These are phyloP conservation scores for Fragaria nilgerrensis DNA, from an alignment of 306 rosid species.

Conservation along the genomic window DNA sequence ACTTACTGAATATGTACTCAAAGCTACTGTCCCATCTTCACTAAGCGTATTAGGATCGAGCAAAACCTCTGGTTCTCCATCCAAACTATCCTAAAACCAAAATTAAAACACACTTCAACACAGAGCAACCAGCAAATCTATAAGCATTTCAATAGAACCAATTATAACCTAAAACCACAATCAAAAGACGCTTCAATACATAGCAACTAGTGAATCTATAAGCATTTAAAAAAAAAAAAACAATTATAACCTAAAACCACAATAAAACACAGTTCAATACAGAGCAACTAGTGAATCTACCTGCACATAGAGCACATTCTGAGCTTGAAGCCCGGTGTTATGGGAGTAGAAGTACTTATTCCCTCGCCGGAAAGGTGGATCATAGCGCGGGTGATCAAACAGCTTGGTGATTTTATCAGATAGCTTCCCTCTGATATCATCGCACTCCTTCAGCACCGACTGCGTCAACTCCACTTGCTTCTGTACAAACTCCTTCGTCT, in stretches of 20 bases:
- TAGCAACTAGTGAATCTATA: not conserved
- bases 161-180: slow-evolving; percentile 11
- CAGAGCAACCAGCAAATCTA: not conserved
- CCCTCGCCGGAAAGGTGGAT: slow-evolving; percentile 55
- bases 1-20: slow-evolving; percentile 48
- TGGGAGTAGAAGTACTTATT: slow-evolving; percentile 69
- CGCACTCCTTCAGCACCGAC: slow-evolving; percentile 60
- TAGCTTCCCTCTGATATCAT: slow-evolving; percentile 50
- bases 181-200: not conserved
- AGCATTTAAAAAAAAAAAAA: slow-evolving; percentile 1
- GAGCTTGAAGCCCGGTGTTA: slow-evolving; percentile 90
- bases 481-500: slow-evolving; percentile 78
- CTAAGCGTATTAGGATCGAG: slow-evolving; percentile 84
- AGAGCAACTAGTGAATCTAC: slow-evolving; percentile 24
- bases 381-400: slow-evolving; percentile 87
- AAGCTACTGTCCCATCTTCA: slow-evolving; percentile 74
- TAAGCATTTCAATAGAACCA: slow-evolving; percentile 1
- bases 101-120: not conserved
- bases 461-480: slow-evolving; percentile 64
- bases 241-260: slow-evolving; percentile 13
- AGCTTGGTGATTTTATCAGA: slow-evolving; percentile 53
- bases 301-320: slow-evolving; percentile 74
- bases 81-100: slow-evolving; percentile 54
- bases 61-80: slow-evolving; percentile 60
- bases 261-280: not conserved